Percentiles rank a stretch among this genome's conserved stretches.
Conservation (phyloP, 352 stramenopile genomes). For the Thalassiosira mediterranea region DNA sequence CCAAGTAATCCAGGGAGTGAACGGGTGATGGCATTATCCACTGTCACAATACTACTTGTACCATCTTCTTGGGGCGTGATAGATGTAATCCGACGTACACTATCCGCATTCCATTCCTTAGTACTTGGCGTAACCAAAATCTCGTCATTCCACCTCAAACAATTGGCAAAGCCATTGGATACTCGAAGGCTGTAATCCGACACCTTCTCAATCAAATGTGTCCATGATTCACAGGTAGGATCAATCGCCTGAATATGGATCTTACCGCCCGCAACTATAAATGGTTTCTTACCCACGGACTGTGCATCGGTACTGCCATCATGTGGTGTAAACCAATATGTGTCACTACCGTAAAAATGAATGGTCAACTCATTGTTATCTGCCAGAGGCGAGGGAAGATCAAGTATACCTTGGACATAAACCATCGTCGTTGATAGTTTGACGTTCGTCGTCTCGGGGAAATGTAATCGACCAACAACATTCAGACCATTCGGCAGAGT, state of each 20-base stretch:
- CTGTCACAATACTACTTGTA: no score
- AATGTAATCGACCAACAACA: neutral
- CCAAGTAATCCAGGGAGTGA: neutral
- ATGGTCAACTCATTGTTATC: neutral
- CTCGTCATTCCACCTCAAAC: neutral
- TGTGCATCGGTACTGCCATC: neutral
- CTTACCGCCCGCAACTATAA: neutral
- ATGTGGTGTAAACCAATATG: neutral
- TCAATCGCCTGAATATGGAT: neutral
- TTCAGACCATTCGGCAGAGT: constrained; percentile 1
- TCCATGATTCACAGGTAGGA: neutral
- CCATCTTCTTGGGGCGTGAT: no score
- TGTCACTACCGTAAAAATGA: neutral
- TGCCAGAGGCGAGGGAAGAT: neutral
- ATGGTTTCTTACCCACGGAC: neutral
- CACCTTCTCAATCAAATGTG: neutral
- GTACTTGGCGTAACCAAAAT: neutral
- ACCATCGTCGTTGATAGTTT: neutral
- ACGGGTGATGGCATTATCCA: neutral
- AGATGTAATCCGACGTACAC: neutral
- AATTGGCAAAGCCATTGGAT: neutral
- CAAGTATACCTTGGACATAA: neutral
- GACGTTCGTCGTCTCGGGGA: neutral
- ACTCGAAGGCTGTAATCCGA: neutral
- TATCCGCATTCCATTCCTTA: constrained; percentile 3